Evolutionary conservation across 2,329 filamentous ascomycete genomes (phyloP).

Genomic region (Didymella glomerata): DNA sequence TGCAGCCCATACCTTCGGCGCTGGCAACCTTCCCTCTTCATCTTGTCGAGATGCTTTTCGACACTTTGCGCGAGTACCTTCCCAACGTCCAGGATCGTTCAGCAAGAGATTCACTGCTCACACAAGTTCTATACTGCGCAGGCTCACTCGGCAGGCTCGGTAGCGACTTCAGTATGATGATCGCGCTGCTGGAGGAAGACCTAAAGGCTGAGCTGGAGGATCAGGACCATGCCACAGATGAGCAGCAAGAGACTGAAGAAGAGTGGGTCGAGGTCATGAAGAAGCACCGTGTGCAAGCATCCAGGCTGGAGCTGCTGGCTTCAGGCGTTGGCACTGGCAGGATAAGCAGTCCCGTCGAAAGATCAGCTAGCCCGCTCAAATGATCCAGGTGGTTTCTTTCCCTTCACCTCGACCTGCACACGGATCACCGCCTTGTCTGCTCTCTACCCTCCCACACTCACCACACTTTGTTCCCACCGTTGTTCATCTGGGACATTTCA

Average conservation of each 20-base stretch:
- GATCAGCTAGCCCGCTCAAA: conserved; percentile 20
- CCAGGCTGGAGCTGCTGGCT: conserved; percentile 69
- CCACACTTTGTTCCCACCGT: too few species aligned
- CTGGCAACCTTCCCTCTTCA: conserved; percentile 85
- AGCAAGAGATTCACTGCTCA: conserved; percentile 85
- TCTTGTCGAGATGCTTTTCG: conserved; percentile 80
- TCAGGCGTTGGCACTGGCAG: conserved; percentile 53
- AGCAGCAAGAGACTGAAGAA: conserved; percentile 53
- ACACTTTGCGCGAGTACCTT: conserved; percentile 78
- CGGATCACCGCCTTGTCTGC: too few species aligned
- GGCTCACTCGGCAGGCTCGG: conserved; percentile 89
- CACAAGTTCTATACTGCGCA: conserved; percentile 91
- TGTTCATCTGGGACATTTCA: too few species aligned
- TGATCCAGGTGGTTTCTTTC: neutral
- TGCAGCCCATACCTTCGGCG: conserved; percentile 73
- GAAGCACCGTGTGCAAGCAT: conserved; percentile 84
- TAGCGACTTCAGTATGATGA: conserved; percentile 89
- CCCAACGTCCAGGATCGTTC: conserved; percentile 82
- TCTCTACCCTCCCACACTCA: too few species aligned
- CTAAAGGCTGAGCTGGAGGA: conserved; percentile 49
- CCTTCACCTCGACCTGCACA: too few species aligned
- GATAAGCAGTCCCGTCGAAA: conserved; percentile 29
- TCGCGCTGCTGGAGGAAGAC: conserved; percentile 69
- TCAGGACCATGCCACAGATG: conserved; percentile 51
- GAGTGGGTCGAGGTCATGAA: conserved; percentile 92